Evolutionary conservation across 2,329 filamentous ascomycete genomes (phyloP), one percentile per base, ranked within the genome.

Genomic region (Simplicillium sp.): DNA sequence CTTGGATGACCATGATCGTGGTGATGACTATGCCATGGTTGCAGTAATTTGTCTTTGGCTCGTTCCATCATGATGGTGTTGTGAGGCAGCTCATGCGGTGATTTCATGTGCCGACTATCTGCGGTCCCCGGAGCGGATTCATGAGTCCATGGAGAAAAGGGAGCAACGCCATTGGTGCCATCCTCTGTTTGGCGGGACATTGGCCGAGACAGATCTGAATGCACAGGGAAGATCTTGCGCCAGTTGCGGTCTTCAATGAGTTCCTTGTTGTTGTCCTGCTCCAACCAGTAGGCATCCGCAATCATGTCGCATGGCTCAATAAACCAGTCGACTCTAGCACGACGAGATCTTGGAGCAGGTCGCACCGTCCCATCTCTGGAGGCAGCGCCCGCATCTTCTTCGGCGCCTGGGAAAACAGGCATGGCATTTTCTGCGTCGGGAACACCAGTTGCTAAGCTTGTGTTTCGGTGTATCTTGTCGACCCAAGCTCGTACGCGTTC

Each of bases 261-360:
- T 39, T 72, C 73, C 57, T 89, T 94, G 60, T 96, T 88, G 43
- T 82, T 70, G 28, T 75, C 77, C 52, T 89, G 80, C 57, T 96
- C 87, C 16, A 94, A 65, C 92, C 92, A 98, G 54, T 89, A 87
- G 1, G 84, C 73, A 64, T 98, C 92, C 4, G 89, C 89, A 36
- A 97, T 67, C 59, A 96, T 73, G 56, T 97, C 89, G 42, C 85
- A 81, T 1, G 90, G 86, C 35, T 84, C 77, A 14, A 89, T 77
- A 32, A 77, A 73, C 92, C 92, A 97, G 54, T 94, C 88, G 17
- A 88, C 79, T 44, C 86, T 77, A 1, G 84, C 82, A 37, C 87
- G 77, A 42, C 80, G 79, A 3, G 77, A 66, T 46, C 87, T 87
- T 11, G 68, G 65, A 45, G 66, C 60, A 41, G 57, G 59, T 35